Evolutionary conservation across 73 alveolate genomes (phyloP), one percentile per base, ranked within the genome.

Genomic region (Tetrahymena malaccensis): DNA sequence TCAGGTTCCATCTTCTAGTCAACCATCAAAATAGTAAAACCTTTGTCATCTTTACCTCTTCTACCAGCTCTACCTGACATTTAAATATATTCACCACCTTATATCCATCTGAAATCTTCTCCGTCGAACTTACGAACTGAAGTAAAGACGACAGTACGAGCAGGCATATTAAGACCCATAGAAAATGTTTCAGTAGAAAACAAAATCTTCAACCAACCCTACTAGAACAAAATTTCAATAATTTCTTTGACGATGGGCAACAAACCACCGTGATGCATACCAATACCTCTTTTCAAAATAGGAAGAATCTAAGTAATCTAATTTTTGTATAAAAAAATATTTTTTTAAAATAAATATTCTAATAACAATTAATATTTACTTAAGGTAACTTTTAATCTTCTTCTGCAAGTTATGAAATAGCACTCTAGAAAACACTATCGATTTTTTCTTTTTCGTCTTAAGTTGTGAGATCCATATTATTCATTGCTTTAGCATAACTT

Each of bases 11-110:
- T 98, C 94, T 99, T 98, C 97, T 98, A 99, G 94, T 99, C 99
- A 44, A 99, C 98, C 98, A 99, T 99, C 58, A 99, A 98, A 85
- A 99, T 99, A 43, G 99, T 96, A 94, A 99, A 97, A 50, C 99
- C 99, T 34, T 98, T 98, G 84, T 98, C 99, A 96, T 99, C 99
- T 17, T 98, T 97, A 37, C 99, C 99, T 97, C 99, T 98, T 96
- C 99, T 98, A 35, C 99, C 99, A 31, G 99, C 99, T 94, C 99
- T 97, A 17, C 99, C 99, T 96, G 99, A 96, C 99, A 99, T 99
- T 97, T 99, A 98, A 93, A 99, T 98, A 96, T 98, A 99, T 96
- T 99, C 99, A 5, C 99, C 99, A 13, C 99, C 99, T 38, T 99
- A 96, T 58, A 99, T 97, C 98, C 99, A 98, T 70, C 99, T 96